Conservation (phyloP, 129 eudicot genomes). For the Artemisia tridentata region DNA sequence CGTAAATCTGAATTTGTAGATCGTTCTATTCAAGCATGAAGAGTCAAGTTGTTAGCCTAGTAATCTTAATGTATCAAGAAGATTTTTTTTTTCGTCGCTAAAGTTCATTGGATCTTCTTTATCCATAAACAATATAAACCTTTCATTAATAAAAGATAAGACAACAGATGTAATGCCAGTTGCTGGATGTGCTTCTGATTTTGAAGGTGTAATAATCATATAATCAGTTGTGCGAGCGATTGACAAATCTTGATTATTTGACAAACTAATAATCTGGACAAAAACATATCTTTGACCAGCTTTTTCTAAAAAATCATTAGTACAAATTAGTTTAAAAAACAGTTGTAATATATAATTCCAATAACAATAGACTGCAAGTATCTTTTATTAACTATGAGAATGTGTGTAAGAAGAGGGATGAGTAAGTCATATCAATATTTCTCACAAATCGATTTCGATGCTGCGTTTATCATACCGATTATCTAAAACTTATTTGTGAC, state of each 20-base stretch:
- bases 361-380: neutral
- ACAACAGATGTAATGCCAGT: neutral
- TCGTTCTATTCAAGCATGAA: neutral
- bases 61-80: neutral
- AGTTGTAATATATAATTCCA: neutral
- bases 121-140: neutral
- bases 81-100: neutral
- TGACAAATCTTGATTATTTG: neutral
- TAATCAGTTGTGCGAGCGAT: neutral
- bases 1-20: neutral
- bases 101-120: neutral
- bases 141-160: neutral
- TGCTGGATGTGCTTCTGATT: neutral
- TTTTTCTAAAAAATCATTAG: neutral
- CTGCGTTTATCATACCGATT: no score
- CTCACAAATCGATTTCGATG: no score
- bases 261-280: neutral
- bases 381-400: neutral
- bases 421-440: no score
- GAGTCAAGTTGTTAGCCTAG: neutral
- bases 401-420: no score
- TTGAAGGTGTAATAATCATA: neutral
- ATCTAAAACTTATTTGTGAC: neutral
- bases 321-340: neutral
- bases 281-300: neutral